These are phyloP conservation scores for Cyberlindnera euphorbiiphila DNA, from an alignment of 805 yeast species.

Conservation along the genomic window DNA sequence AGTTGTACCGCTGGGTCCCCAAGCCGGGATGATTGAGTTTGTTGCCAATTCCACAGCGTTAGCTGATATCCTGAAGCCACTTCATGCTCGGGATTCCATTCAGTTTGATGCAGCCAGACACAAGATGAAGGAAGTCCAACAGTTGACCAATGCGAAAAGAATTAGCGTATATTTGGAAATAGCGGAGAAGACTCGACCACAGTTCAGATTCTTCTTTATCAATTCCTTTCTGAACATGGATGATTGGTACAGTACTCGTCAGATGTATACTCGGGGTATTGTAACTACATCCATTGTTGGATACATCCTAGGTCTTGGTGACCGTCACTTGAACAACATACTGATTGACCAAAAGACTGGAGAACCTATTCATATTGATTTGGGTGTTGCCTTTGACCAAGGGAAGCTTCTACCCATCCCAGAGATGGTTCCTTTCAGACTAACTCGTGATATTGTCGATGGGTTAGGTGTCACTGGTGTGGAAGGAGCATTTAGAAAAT, in stretches of 20 bases:
- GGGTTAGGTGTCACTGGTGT: slow-evolving; percentile 89
- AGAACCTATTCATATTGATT: slow-evolving; percentile 92
- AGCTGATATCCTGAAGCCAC: slow-evolving; percentile 59
- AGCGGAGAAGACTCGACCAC: slow-evolving; percentile 54
- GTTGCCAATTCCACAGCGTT: slow-evolving; percentile 74
- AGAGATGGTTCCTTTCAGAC: slow-evolving; percentile 88
- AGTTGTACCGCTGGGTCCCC: slow-evolving; percentile 86
- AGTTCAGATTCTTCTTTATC: slow-evolving; percentile 65
- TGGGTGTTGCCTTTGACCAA: slow-evolving; percentile 96
- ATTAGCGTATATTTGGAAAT: slow-evolving; percentile 45
- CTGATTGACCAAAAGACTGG: slow-evolving; percentile 78
- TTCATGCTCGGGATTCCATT: slow-evolving; percentile 54
- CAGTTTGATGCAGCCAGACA: slow-evolving; percentile 56
- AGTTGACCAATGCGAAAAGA: slow-evolving; percentile 40
- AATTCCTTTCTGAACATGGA: slow-evolving; percentile 62
- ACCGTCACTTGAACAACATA: slow-evolving; percentile 89
- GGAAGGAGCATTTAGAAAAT: slow-evolving; percentile 68
- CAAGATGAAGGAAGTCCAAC: slow-evolving; percentile 57
- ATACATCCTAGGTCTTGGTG: slow-evolving; percentile 86
- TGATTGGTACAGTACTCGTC: slow-evolving; percentile 67
- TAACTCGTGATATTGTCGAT: slow-evolving; percentile 87
- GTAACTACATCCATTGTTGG: slow-evolving; percentile 89
- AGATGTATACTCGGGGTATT: slow-evolving; percentile 67
- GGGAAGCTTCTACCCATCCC: slow-evolving; percentile 83
- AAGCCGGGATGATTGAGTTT: slow-evolving; percentile 85